These are phyloP conservation scores for Xylaria flabelliformis DNA, from an alignment of 495 filamentous ascomycete genomes.

Conservation along the genomic window DNA sequence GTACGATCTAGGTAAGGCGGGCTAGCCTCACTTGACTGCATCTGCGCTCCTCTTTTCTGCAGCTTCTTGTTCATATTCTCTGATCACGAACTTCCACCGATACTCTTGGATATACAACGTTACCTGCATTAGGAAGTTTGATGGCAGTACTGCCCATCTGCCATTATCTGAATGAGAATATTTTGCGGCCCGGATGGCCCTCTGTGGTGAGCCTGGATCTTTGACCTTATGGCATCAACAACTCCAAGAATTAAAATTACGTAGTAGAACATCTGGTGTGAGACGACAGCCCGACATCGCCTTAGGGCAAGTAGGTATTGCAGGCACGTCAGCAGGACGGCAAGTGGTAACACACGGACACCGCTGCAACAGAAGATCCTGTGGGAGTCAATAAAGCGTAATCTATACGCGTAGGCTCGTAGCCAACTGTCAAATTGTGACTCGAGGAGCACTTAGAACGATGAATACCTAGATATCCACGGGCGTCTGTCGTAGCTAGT, in stretches of 20 bases:
- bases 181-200: neutral
- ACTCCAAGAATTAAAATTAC: no score
- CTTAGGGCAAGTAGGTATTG: no score
- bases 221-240: neutral
- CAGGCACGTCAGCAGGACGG: no score
- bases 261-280: no score
- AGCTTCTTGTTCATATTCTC: neutral
- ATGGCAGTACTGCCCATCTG: neutral
- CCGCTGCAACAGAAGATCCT: no score
- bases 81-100: neutral
- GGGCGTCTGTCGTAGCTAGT: neutral
- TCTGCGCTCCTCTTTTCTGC: neutral
- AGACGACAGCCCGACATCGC: no score
- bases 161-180: neutral
- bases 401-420: neutral
- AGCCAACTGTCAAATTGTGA: neutral
- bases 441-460: neutral
- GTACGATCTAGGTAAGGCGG: neutral
- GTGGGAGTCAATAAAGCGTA: no score
- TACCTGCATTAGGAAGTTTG: neutral
- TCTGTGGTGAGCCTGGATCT: neutral
- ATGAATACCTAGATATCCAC: neutral
- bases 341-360: no score
- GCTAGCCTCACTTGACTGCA: neutral
- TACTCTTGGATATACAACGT: conserved; percentile 7